Evolutionary conservation across 139 green algal species (phyloP).

Genomic region (Ettlia oleoabundans): DNA sequence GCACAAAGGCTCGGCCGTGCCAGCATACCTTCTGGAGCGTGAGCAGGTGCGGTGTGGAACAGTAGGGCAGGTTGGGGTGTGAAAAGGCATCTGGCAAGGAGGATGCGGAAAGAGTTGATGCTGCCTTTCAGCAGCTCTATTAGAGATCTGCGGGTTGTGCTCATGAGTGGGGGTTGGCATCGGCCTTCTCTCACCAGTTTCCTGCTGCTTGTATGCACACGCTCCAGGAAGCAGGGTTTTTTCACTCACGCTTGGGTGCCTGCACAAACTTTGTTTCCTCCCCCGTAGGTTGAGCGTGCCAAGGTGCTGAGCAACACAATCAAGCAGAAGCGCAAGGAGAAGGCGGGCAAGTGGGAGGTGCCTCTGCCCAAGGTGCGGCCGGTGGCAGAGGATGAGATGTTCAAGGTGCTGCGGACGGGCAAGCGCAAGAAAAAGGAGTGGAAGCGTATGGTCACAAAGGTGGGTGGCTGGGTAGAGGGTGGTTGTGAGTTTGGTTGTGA

Average conservation of each 20-base stretch:
- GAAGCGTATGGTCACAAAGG: constrained; percentile 99
- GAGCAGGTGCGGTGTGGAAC: constrained; percentile 78
- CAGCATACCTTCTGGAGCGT: constrained; percentile 98
- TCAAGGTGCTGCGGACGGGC: constrained; percentile 93
- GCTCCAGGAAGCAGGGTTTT: too few species aligned
- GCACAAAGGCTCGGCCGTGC: constrained; percentile 85
- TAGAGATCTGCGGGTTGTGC: too few species aligned
- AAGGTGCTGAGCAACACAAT: constrained; percentile 99
- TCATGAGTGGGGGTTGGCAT: too few species aligned
- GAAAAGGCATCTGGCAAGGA: not conserved
- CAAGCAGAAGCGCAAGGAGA: constrained; percentile 99
- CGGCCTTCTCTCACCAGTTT: too few species aligned
- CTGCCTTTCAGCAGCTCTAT: too few species aligned
- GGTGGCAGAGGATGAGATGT: constrained; percentile 99
- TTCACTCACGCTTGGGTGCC: not conserved
- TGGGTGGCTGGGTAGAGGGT: not conserved
- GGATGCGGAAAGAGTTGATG: too few species aligned
- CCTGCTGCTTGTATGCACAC: too few species aligned
- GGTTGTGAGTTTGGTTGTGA: too few species aligned
- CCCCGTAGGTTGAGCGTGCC: constrained; percentile 83
- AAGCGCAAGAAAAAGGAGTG: constrained; percentile 96
- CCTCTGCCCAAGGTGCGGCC: constrained; percentile 97
- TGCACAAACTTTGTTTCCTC: not conserved
- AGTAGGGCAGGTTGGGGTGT: not conserved
- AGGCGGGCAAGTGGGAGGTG: constrained; percentile 99